Evolutionary conservation across 2,329 filamentous ascomycete genomes (phyloP).

Genomic region (Aspergillus persii): DNA sequence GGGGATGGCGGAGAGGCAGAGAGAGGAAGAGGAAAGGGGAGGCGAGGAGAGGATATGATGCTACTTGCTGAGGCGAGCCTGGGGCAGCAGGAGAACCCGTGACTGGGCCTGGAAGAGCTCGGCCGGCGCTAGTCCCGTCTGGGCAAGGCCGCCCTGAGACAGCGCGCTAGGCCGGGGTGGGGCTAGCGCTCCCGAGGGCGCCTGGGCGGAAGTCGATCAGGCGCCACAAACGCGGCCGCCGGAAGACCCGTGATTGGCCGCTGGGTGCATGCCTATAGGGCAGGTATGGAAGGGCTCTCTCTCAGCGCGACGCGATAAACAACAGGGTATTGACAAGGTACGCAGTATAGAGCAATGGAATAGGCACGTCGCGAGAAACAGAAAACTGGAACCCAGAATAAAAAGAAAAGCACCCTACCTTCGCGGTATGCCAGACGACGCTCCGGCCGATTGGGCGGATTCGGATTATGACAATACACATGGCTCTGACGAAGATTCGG

Average conservation of each 20-base stretch:
- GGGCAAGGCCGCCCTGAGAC: constrained; percentile 17
- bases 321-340: no score
- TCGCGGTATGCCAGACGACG: constrained; percentile 24
- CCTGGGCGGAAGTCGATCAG: constrained; percentile 29
- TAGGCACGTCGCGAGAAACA: background rate
- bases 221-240: constrained; percentile 16
- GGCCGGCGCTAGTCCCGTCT: constrained; percentile 28
- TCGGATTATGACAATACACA: constrained; percentile 10
- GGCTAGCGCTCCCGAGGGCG: constrained; percentile 38
- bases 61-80: constrained; percentile 18
- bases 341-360: background rate
- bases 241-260: constrained; percentile 18
- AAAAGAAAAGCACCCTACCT: constrained; percentile 20
- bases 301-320: no score
- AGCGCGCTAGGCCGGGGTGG: constrained; percentile 17
- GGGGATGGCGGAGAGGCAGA: constrained; percentile 7
- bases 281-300: no score
- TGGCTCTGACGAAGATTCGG: constrained; percentile 5
- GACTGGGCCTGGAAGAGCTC: constrained; percentile 29
- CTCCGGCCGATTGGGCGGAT: constrained; percentile 14
- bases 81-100: constrained; percentile 28
- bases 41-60: constrained; percentile 12
- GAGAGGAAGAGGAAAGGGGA: constrained; percentile 4
- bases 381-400: constrained; percentile 4
- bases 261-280: background rate